Percentiles rank a stretch among this genome's conserved stretches.
phyloP scores from a whole-genome alignment of 2,329 filamentous ascomycete genomes.

The Geosmithia flava region DNA sequence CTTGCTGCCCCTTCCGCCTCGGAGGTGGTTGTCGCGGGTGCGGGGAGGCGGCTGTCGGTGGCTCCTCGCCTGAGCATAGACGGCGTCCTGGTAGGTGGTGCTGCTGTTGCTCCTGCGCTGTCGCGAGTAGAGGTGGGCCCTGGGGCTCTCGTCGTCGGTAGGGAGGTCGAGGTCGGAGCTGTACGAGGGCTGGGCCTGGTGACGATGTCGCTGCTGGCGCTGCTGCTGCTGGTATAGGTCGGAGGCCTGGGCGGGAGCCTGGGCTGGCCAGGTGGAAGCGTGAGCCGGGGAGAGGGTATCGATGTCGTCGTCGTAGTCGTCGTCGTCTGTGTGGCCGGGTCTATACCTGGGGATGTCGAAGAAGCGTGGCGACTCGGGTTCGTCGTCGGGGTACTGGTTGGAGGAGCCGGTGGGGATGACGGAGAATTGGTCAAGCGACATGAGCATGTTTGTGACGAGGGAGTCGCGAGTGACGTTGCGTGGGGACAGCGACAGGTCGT shows the following conservation, averaged over 20 bases:
- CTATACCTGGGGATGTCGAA: constrained; percentile 7
- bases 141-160: constrained; percentile 40
- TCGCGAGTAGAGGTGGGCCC: constrained; percentile 39
- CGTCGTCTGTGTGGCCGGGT: constrained; percentile 5
- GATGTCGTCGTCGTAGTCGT: background rate
- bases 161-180: constrained; percentile 47
- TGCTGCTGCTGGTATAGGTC: background rate
- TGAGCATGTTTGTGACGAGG: constrained; percentile 88
- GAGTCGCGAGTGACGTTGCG: constrained; percentile 74
- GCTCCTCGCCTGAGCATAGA: constrained; percentile 35
- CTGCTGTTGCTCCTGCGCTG: constrained; percentile 70
- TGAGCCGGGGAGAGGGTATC: constrained; percentile 1
- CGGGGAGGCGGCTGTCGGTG: constrained; percentile 45
- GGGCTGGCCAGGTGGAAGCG: constrained; percentile 21
- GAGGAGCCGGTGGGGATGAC: constrained; percentile 7
- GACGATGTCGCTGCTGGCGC: constrained; percentile 12
- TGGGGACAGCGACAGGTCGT: constrained; percentile 74
- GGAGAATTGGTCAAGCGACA: constrained; percentile 79
- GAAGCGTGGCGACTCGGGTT: constrained; percentile 7
- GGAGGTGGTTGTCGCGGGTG: constrained; percentile 30
- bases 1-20: constrained; percentile 52
- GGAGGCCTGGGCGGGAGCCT: constrained; percentile 6
- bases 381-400: constrained; percentile 13
- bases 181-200: constrained; percentile 34
- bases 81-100: constrained; percentile 48